Evolutionary conservation across 2,329 filamentous ascomycete species (phyloP), one percentile per base, ranked within the genome.

Genomic region (Myriosclerotinia curreyana): DNA sequence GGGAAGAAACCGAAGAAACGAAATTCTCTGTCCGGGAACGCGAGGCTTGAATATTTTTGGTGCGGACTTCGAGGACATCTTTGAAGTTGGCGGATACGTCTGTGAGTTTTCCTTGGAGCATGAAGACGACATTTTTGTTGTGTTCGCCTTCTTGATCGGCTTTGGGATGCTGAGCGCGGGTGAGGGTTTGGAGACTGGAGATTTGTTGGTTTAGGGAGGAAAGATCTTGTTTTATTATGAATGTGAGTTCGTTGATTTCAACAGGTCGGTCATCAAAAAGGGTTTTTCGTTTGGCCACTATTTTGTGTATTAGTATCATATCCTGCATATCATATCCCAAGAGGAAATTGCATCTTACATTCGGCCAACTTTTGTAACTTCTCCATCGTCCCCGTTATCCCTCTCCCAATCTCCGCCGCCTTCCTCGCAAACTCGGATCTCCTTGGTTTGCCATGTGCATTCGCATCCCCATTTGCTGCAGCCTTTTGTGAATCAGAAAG

Each of bases 171-270:
- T 93, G 88, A 65, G 90, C 84, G 62, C 87, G 85, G 17, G 92
- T 89, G 53, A 97, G 82, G 8, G 83, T 79, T 74, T 96, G 91
- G n/a, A 99, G 81, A 12, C 83, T 82, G 53, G 90, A 89, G 71
- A 98, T 98, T 74, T 96, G 90, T 70, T 92, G 87, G 77, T 97
- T 98, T 65, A 91, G 77, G 5, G 83, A 86, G 1, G 92, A 91
- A 60, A 98, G 85, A 74, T 98, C 94, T 81, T 98, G 94, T 79
- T 98, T 98, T 81, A 98, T 97, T 74, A 98, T 90, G 74, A 93
- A 97, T 9, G 93, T 97, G 76, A 97, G 86, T 77, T 98, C 92
- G 76, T 95, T 95, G 76, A 98, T 97, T 78, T 99, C 95, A 63
- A 97, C 91, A 0, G 95, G 92, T 75, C 91, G 86, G 79, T 99